Base-by-base conservation (phyloP, 495 filamentous ascomycete genomes). In the Tuber melanosporum region DNA sequence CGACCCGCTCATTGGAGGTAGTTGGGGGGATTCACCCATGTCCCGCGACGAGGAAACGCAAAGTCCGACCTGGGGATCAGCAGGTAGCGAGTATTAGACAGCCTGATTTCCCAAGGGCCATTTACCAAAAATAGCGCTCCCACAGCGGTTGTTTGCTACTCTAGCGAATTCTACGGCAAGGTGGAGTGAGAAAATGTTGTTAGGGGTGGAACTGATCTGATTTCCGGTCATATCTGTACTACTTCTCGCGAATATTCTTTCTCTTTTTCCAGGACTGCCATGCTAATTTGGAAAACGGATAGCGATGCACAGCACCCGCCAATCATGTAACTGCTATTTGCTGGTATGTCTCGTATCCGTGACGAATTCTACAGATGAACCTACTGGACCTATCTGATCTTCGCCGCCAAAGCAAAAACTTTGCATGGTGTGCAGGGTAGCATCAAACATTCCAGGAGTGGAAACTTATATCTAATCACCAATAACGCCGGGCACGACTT, bases 391-490 rank as follows among this genome's bases (percentile, higher is more conserved):
- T 91, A 89, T 82, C 87, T 88, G 15, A 85, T 84, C 32, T 91
- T 91, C 75, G 87, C 88, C 2, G 87, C 92, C 52, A 90, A 90
- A 62, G 90, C 87, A 2, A 87, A 84, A 57, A 88, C 79, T 7
- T 87, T 87, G 20, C 85, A 85, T 71, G 86, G 92, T 74, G 83
- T 92, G 43, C 87, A 89, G 75, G 84, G 86, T 15, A 88, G 88
- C 0, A 86, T 92, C 32, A 89, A 89, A 80, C 91, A 91, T 85
- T 91, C 90, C 85, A 1, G 39, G 39, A 41, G 2, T 41, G 39
- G 2, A 41, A 41, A 1, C 2, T 2, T 41, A 41, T 41, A 91
- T 52, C 83, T 93, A 2, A 84, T 90, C 0, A 86, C 77, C 73
- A 78, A 76, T 8, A 47, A 77, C 43, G 19, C 14, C 3, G 45